Conservation (phyloP, 2,329 filamentous ascomycete species). For the Monascus ruber region DNA sequence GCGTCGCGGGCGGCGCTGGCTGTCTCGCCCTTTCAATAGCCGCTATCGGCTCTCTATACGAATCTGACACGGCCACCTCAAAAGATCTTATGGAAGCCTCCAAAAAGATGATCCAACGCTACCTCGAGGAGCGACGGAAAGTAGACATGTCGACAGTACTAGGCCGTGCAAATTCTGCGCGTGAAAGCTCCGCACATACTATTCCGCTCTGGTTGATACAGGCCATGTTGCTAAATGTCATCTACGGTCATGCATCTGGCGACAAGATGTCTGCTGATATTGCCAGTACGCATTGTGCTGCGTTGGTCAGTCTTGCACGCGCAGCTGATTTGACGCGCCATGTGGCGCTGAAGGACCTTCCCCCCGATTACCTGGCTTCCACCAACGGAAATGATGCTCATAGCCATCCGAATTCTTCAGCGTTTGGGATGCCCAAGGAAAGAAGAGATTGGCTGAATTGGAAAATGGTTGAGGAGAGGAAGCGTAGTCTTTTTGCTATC, state of each 20-base stretch:
- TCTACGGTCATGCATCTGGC: slow-evolving; percentile 89
- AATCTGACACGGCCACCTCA: slow-evolving; percentile 67
- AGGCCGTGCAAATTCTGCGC: slow-evolving; percentile 39
- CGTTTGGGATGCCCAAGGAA: slow-evolving; percentile 24
- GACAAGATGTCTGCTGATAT: slow-evolving; percentile 87
- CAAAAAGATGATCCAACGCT: slow-evolving; percentile 89
- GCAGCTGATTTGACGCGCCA: slow-evolving; percentile 63
- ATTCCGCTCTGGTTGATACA: slow-evolving; percentile 91
- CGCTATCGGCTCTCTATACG: slow-evolving; percentile 76
- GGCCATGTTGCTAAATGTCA: slow-evolving; percentile 90
- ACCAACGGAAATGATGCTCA: slow-evolving; percentile 46
- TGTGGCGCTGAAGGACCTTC: slow-evolving; percentile 25
- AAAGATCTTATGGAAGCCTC: slow-evolving; percentile 83
- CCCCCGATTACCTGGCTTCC: slow-evolving; percentile 34
- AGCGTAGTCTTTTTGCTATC: slow-evolving; percentile 81
- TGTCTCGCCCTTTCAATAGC: slow-evolving; percentile 83
- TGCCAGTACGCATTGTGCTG: slow-evolving; percentile 81
- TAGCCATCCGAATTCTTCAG: slow-evolving; percentile 26
- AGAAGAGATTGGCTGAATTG: slow-evolving; percentile 68
- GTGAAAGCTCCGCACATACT: slow-evolving; percentile 56
- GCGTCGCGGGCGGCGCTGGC: slow-evolving; percentile 63
- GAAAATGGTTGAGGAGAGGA: slow-evolving; percentile 81
- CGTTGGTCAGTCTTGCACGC: slow-evolving; percentile 79
- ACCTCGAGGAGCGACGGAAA: slow-evolving; percentile 81
- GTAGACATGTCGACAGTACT: slow-evolving; percentile 60